Percentiles rank a stretch among this genome's conserved stretches.
Evolutionary conservation across 495 filamentous ascomycete genomes (phyloP).

Genomic region (Trichoderma gamsii): DNA sequence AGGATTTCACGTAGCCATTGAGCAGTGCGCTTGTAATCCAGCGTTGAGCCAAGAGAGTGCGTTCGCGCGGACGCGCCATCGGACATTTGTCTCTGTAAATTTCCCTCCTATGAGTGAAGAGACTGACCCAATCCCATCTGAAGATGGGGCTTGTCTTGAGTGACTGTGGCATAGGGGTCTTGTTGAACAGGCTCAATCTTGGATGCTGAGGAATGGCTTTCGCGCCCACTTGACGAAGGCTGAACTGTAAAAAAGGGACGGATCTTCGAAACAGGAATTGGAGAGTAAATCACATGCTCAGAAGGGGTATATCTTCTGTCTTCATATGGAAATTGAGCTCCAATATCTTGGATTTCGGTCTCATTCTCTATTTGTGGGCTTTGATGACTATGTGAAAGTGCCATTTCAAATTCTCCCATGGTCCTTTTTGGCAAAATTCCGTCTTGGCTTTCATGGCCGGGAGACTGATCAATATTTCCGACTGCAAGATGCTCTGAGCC

Average conservation of each 20-base stretch:
- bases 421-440: neutral
- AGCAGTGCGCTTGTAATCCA: conserved; percentile 19
- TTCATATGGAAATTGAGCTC: neutral
- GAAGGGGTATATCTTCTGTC: neutral
- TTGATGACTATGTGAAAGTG: neutral
- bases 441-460: neutral
- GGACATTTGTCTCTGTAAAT: neutral
- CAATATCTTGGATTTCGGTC: neutral
- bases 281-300: neutral
- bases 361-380: neutral
- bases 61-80: neutral
- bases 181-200: conserved; percentile 17
- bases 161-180: neutral
- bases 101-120: conserved; percentile 4
- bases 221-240: conserved; percentile 1
- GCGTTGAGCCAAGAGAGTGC: conserved; percentile 15
- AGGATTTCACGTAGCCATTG: conserved; percentile 25
- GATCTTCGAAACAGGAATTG: conserved; percentile 1
- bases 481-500: neutral
- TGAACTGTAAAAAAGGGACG: neutral
- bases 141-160: conserved; percentile 16
- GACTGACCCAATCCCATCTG: conserved; percentile 12
- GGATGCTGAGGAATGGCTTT: conserved; percentile 11
- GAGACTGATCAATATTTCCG: neutral
- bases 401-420: neutral